These are phyloP conservation scores for Metarhizium anisopliae DNA, from an alignment of 2,329 filamentous ascomycete species.

Conservation along the genomic window DNA sequence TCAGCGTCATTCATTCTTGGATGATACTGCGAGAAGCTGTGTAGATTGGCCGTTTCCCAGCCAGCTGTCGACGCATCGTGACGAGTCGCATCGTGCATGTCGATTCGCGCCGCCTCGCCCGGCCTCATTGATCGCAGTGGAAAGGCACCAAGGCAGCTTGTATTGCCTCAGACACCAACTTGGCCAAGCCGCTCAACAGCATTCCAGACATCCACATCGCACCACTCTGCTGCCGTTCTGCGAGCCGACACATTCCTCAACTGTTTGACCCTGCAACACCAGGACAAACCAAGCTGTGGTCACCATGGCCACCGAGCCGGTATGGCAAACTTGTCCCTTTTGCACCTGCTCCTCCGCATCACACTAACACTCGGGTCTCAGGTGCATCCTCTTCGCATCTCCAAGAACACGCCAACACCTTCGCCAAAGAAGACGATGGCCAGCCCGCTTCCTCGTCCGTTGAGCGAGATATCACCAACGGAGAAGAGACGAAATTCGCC, in stretches of 20 bases:
- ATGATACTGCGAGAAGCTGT: neutral
- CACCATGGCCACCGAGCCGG: slow-evolving; percentile 30
- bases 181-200: slow-evolving; percentile 9
- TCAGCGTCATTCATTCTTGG: neutral
- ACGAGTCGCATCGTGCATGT: neutral
- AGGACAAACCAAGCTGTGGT: slow-evolving; percentile 13
- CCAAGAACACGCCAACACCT: slow-evolving; percentile 52
- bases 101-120: neutral
- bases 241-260: slow-evolving; percentile 19
- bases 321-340: slow-evolving; percentile 19
- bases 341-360: neutral
- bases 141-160: neutral
- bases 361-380: slow-evolving; percentile 22
- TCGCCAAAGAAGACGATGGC: slow-evolving; percentile 60
- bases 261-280: slow-evolving; percentile 12
- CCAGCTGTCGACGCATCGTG: neutral
- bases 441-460: slow-evolving; percentile 57
- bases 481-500: slow-evolving; percentile 87
- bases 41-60: neutral
- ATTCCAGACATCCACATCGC: slow-evolving; percentile 17
- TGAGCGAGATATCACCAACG: slow-evolving; percentile 82
- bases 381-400: slow-evolving; percentile 73
- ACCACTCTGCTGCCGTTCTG: slow-evolving; percentile 4
- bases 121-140: neutral
- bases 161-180: neutral